Conservation (phyloP, 2,329 filamentous ascomycete species). For the Cordyceps fumosorosea region DNA sequence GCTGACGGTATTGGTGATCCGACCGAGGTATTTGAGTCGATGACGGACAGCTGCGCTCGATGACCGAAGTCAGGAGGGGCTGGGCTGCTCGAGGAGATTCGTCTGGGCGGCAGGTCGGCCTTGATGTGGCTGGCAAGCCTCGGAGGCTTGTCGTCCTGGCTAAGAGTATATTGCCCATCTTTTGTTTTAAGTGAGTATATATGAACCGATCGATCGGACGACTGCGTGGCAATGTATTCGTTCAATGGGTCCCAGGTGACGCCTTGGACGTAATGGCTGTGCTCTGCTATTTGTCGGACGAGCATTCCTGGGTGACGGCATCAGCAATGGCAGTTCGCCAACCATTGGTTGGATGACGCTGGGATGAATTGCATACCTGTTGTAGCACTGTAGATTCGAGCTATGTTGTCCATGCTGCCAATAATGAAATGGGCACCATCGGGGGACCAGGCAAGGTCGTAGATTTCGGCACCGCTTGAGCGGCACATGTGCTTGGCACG, state of each 20-base stretch:
- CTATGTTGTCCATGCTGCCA: slow-evolving; percentile 98
- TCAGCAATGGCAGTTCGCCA: neutral
- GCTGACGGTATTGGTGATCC: slow-evolving; percentile 86
- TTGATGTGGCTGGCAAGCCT: slow-evolving; percentile 72
- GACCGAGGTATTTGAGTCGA: slow-evolving; percentile 47
- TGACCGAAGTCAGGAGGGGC: slow-evolving; percentile 76
- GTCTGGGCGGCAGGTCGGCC: slow-evolving; percentile 86
- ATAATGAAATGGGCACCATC: slow-evolving; percentile 95
- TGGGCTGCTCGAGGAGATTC: slow-evolving; percentile 87
- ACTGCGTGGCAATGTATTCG: slow-evolving; percentile 96
- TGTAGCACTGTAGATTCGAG: slow-evolving; percentile 90
- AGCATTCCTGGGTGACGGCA: slow-evolving; percentile 44
- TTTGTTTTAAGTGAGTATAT: slow-evolving; percentile 96
- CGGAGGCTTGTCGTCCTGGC: slow-evolving; percentile 58
- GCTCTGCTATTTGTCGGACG: slow-evolving; percentile 90
- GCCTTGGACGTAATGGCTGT: slow-evolving; percentile 96
- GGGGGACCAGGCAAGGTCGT: slow-evolving; percentile 98
- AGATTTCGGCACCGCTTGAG: slow-evolving; percentile 91
- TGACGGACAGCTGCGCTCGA: slow-evolving; percentile 55
- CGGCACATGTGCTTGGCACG: slow-evolving; percentile 96
- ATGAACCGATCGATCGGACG: slow-evolving; percentile 94
- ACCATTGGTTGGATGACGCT: neutral
- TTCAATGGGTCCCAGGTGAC: slow-evolving; percentile 98
- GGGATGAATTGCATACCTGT: slow-evolving; percentile 55
- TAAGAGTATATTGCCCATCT: slow-evolving; percentile 85